Evolutionary conservation across 2,329 filamentous ascomycete genomes (phyloP).

Genomic region (Cytospora schulzeri): DNA sequence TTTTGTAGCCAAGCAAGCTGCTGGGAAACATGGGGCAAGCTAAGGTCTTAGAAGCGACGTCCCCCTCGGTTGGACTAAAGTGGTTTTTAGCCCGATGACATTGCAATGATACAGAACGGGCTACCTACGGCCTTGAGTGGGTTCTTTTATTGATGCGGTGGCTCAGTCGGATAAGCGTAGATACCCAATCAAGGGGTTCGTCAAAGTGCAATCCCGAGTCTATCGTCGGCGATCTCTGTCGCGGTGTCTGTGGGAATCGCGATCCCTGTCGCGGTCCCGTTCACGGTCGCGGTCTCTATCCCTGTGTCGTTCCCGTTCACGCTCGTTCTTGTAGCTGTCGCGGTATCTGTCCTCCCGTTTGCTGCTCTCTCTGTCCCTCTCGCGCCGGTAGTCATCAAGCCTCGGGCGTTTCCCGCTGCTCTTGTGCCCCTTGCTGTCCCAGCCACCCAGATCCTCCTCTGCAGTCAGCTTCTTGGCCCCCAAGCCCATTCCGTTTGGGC

Average conservation of each 20-base stretch:
- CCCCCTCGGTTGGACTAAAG: neutral
- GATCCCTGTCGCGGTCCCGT: conserved; percentile 18
- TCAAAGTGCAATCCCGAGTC: neutral
- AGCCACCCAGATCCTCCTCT: conserved; percentile 73
- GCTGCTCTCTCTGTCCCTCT: conserved; percentile 47
- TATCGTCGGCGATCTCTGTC: conserved; percentile 25
- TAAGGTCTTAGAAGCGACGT: neutral
- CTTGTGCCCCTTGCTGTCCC: conserved; percentile 67
- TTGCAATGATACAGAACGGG: neutral
- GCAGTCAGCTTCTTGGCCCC: conserved; percentile 81
- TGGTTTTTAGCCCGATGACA: conserved; percentile 18
- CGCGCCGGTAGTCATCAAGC: conserved; percentile 53
- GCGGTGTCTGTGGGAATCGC: conserved; percentile 15
- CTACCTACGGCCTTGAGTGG: conserved; percentile 17
- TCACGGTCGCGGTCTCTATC: conserved; percentile 27
- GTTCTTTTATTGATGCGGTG: conserved; percentile 4
- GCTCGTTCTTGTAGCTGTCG: conserved; percentile 50
- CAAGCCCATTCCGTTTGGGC: conserved; percentile 82
- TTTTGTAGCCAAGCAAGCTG: neutral
- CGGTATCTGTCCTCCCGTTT: conserved; percentile 44
- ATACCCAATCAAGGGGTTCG: neutral
- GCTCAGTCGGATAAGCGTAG: neutral
- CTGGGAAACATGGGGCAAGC: neutral
- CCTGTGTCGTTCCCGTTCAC: conserved; percentile 42
- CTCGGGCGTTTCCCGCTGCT: conserved; percentile 42